Conservation (phyloP, 2,329 filamentous ascomycete species). For the Pseudohalonectria lignicola region DNA sequence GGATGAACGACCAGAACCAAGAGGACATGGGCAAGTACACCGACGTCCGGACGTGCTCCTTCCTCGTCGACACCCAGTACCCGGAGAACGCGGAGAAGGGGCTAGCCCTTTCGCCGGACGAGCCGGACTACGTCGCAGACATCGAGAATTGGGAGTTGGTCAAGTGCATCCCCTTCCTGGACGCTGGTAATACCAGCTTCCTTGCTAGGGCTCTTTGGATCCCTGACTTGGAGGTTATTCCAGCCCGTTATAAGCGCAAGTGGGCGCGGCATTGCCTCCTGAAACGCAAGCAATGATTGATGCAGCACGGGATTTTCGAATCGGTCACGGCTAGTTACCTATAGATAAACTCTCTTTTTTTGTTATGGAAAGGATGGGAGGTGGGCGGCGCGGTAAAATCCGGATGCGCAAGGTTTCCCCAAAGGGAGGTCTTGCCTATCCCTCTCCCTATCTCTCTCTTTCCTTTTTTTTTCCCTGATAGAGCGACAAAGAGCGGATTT, state of each 20-base stretch:
- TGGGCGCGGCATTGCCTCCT: constrained; percentile 89
- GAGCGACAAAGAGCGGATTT: no score
- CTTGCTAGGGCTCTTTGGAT: constrained; percentile 74
- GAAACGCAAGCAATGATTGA: constrained; percentile 31
- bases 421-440: no score
- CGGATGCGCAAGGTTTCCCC: no score
- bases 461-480: no score
- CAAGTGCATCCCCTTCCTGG: constrained; percentile 69
- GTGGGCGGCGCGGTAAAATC: no score
- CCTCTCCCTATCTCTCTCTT: no score
- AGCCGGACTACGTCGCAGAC: constrained; percentile 73
- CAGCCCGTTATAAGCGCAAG: constrained; percentile 56
- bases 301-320: no score
- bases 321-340: no score
- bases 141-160: constrained; percentile 66
- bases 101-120: constrained; percentile 44
- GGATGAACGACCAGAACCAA: constrained; percentile 86
- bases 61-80: constrained; percentile 81
- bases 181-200: constrained; percentile 61
- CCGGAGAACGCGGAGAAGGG: constrained; percentile 33
- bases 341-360: no score
- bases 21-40: constrained; percentile 85
- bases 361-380: not conserved
- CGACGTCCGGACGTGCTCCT: constrained; percentile 64
- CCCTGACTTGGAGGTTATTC: constrained; percentile 59